Evolutionary conservation across 257 asterid genomes (phyloP).

Genomic region (Solanum piurae): DNA sequence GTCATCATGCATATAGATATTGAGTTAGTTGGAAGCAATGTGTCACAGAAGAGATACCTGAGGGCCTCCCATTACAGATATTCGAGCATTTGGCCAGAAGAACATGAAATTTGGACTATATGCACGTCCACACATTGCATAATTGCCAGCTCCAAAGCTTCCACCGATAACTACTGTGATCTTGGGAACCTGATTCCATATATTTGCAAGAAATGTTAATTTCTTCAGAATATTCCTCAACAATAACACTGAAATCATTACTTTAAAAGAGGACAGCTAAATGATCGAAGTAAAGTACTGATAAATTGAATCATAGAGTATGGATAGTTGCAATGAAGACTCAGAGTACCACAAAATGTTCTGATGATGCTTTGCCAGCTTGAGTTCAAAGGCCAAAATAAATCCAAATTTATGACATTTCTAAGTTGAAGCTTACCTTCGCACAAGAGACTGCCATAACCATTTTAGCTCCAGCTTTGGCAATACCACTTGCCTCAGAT

Average conservation of each 20-base stretch:
- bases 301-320: background rate
- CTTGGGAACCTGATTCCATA: slow-evolving; percentile 65
- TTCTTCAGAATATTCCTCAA: background rate
- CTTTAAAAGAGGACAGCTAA: background rate
- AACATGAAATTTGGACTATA: slow-evolving; percentile 86
- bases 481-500: slow-evolving; percentile 96
- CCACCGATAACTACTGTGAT: slow-evolving; percentile 83
- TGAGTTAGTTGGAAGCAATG: background rate
- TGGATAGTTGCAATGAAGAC: background rate
- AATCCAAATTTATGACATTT: background rate
- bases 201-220: slow-evolving; percentile 1
- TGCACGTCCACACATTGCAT: slow-evolving; percentile 99
- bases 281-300: background rate
- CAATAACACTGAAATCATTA: background rate
- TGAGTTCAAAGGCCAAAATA: background rate
- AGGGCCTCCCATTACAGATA: slow-evolving; percentile 98
- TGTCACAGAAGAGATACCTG: slow-evolving; percentile 43
- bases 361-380: background rate
- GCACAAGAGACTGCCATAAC: slow-evolving; percentile 99
- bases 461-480: slow-evolving; percentile 99
- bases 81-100: slow-evolving; percentile 95
- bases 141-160: slow-evolving; percentile 98
- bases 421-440: slow-evolving; percentile 40
- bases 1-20: background rate
- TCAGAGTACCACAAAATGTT: background rate